These are phyloP conservation scores for Solanum hybrid DNA, from an alignment of 305 asterid species.

Conservation along the genomic window DNA sequence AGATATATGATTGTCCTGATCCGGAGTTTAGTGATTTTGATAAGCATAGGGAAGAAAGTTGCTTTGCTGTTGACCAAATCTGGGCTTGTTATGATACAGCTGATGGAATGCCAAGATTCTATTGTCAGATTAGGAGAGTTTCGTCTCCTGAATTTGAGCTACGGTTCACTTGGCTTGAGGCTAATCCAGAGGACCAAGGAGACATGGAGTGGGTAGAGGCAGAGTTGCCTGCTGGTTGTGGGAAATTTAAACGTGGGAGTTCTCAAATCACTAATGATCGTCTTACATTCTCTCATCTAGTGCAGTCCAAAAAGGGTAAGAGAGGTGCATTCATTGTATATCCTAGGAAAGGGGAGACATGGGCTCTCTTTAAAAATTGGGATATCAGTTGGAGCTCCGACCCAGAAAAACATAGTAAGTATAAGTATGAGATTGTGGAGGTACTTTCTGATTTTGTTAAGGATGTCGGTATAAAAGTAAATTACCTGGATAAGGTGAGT, in stretches of 20 bases:
- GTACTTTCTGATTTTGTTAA: slow-evolving; percentile 45
- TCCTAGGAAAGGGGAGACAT: slow-evolving; percentile 70
- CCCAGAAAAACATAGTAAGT: slow-evolving; percentile 22
- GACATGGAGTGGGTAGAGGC: slow-evolving; percentile 33
- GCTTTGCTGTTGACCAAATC: slow-evolving; percentile 47
- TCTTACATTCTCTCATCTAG: slow-evolving; percentile 52
- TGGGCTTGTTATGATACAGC: slow-evolving; percentile 75
- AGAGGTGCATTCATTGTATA: slow-evolving; percentile 31
- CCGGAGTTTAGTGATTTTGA: slow-evolving; percentile 73
- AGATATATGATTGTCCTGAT: slow-evolving; percentile 33
- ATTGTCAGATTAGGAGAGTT: slow-evolving; percentile 53
- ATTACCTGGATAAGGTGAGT: slow-evolving; percentile 45
- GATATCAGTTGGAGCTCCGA: slow-evolving; percentile 45
- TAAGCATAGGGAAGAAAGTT: slow-evolving; percentile 29
- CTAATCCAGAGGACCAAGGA: slow-evolving; percentile 34
- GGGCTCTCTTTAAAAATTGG: slow-evolving; percentile 77
- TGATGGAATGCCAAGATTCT: slow-evolving; percentile 83
- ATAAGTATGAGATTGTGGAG: slow-evolving; percentile 64
- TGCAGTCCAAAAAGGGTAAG: slow-evolving; percentile 35
- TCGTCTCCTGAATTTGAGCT: slow-evolving; percentile 40
- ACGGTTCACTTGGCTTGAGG: slow-evolving; percentile 66
- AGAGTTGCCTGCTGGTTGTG: slow-evolving; percentile 73
- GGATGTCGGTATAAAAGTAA: slow-evolving; percentile 37
- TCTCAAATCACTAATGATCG: slow-evolving; percentile 15
- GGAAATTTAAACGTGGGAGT: slow-evolving; percentile 49